phyloP scores from a whole-genome alignment of 495 filamentous ascomycete genomes.

The Aspergillus ostianus region DNA sequence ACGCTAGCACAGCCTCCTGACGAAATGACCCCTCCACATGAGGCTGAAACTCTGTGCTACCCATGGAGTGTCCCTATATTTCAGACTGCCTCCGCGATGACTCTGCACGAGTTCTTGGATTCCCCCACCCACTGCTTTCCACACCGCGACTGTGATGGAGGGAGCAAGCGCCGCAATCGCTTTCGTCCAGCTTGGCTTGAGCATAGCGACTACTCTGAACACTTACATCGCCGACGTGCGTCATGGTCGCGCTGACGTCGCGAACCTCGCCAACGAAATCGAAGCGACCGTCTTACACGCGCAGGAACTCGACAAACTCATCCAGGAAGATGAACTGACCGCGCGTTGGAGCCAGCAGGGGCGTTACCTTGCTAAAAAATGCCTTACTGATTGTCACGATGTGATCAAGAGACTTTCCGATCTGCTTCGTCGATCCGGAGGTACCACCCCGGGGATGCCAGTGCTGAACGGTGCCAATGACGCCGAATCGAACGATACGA shows the following conservation, averaged over 20 bases:
- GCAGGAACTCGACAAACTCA: background rate
- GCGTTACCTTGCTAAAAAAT: background rate
- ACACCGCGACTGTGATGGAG: background rate
- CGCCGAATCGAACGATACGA: background rate
- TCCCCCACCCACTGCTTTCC: background rate
- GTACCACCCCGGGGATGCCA: background rate
- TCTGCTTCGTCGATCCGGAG: background rate
- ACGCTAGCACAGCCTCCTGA: background rate
- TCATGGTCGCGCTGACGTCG: constrained; percentile 3
- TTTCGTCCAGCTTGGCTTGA: background rate
- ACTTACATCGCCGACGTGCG: constrained; percentile 6
- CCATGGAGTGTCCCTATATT: background rate
- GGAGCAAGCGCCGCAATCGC: background rate
- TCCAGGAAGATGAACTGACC: background rate
- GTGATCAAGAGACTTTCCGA: background rate
- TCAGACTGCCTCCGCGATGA: background rate
- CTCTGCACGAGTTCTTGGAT: background rate
- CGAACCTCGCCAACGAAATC: background rate
- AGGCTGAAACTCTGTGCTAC: background rate
- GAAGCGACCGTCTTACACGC: background rate
- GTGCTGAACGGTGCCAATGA: background rate
- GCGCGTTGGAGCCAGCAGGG: background rate
- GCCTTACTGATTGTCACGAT: background rate
- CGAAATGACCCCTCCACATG: background rate
- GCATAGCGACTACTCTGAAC: constrained; percentile 3